A percentile compares a stretch with the other conserved stretches of the same genome.
Evolutionary conservation across 306 rosid species (phyloP).

Genomic region (Parietaria judaica): DNA sequence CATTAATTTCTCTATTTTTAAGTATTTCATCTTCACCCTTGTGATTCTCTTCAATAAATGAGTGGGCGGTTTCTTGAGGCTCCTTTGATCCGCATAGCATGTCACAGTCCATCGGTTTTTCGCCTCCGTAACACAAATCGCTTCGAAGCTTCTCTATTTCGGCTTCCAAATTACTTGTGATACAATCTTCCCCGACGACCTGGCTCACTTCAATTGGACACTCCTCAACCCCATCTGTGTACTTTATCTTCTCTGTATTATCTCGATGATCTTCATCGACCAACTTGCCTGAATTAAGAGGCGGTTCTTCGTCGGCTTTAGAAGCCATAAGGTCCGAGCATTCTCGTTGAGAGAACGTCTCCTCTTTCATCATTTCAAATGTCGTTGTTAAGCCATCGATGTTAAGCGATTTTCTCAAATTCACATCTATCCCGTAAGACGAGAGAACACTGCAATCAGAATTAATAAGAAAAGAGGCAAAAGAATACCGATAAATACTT

Average conservation of each 20-base stretch:
- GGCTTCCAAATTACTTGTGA: constrained; percentile 18
- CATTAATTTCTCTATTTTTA: constrained; percentile 25
- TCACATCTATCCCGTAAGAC: constrained; percentile 33
- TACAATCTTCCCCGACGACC: constrained; percentile 15
- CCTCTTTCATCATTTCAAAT: constrained; percentile 22
- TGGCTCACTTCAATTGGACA: constrained; percentile 24
- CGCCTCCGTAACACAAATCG: constrained; percentile 23
- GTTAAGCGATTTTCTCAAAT: constrained; percentile 24
- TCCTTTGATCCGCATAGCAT: constrained; percentile 17
- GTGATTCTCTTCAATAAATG: constrained; percentile 24
- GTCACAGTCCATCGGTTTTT: constrained; percentile 24
- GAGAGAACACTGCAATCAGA: constrained; percentile 37
- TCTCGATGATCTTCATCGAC: constrained; percentile 29
- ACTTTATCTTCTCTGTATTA: constrained; percentile 19
- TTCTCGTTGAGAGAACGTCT: constrained; percentile 28
- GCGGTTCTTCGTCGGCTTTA: constrained; percentile 17
- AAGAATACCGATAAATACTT: neutral
- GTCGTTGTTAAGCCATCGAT: constrained; percentile 12
- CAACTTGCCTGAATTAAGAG: constrained; percentile 19
- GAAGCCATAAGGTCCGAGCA: constrained; percentile 10
- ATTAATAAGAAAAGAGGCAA: constrained; percentile 11
- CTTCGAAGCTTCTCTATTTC: constrained; percentile 35
- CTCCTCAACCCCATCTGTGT: constrained; percentile 19
- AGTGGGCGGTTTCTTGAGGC: constrained; percentile 21
- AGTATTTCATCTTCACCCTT: constrained; percentile 25